phyloP scores from a whole-genome alignment of 2,329 filamentous ascomycete species.

The Helminthosporium solani region DNA sequence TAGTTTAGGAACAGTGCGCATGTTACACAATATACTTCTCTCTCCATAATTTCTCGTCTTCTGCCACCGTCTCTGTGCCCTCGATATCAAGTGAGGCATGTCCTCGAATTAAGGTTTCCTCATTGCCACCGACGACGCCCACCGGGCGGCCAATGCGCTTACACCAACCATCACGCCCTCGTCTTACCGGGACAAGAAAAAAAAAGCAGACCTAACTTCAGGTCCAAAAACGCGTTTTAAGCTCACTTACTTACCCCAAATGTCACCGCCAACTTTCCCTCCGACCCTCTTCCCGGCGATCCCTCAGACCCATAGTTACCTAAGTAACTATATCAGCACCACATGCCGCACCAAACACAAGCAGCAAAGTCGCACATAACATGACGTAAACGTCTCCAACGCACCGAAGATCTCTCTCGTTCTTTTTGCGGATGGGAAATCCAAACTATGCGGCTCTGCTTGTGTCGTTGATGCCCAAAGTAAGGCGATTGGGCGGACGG shows the following conservation, averaged over 20 bases:
- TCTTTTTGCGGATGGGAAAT: background rate
- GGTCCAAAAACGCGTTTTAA: background rate
- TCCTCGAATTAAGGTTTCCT: background rate
- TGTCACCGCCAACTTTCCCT: no score
- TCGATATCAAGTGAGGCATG: background rate
- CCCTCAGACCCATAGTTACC: no score
- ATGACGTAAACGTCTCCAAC: no score
- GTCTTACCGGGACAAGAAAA: background rate
- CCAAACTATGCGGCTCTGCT: background rate
- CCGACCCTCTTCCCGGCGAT: no score
- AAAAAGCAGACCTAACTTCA: background rate
- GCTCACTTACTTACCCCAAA: background rate
- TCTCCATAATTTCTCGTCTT: background rate
- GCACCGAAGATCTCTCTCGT: background rate
- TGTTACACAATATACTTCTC: no score
- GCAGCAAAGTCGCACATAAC: no score
- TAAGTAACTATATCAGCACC: no score
- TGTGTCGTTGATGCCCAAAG: background rate
- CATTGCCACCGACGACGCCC: background rate
- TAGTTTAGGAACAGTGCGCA: no score
- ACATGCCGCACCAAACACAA: no score
- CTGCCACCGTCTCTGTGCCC: background rate
- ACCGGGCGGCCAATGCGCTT: no score
- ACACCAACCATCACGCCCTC: background rate
- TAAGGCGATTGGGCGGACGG: no score